A percentile compares a stretch with the other conserved stretches of the same genome.
phyloP scores from a whole-genome alignment of 2,329 filamentous ascomycete genomes.

The Colletotrichum chlorophyti region DNA sequence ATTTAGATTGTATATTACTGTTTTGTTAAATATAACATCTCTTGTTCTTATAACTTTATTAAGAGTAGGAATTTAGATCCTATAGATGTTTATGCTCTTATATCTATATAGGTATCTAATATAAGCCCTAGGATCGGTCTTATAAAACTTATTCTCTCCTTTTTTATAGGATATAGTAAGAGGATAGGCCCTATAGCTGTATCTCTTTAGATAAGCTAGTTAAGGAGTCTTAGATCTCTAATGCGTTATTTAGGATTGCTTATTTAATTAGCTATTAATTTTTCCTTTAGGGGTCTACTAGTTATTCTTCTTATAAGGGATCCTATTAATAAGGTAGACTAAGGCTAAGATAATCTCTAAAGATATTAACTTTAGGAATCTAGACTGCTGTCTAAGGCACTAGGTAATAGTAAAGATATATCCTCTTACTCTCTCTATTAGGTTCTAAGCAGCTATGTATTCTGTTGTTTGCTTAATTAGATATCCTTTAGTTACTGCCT shows the following conservation, averaged over 20 bases:
- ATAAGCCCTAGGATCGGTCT: background rate
- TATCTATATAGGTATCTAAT: background rate
- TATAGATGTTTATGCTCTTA: background rate
- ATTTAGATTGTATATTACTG: background rate
- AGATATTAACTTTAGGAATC: background rate
- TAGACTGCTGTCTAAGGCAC: background rate
- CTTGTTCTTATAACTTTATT: background rate
- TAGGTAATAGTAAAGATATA: background rate
- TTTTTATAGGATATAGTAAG: background rate
- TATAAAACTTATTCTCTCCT: background rate
- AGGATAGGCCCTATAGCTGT: background rate
- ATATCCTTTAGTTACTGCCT: background rate
- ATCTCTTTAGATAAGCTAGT: background rate
- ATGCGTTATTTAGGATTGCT: background rate
- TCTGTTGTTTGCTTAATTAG: background rate
- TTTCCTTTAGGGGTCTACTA: background rate
- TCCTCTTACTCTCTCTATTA: background rate
- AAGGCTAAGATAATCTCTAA: background rate
- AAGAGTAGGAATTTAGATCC: background rate
- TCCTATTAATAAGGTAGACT: background rate
- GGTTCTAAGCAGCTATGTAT: background rate
- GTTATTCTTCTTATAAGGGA: background rate
- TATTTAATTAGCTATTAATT: background rate
- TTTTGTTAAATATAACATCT: background rate
- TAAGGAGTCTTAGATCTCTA: background rate